Percentiles rank a stretch among this genome's conserved stretches.
Conservation (phyloP, 2,329 filamentous ascomycete genomes). For the Passalora sequoiae region DNA sequence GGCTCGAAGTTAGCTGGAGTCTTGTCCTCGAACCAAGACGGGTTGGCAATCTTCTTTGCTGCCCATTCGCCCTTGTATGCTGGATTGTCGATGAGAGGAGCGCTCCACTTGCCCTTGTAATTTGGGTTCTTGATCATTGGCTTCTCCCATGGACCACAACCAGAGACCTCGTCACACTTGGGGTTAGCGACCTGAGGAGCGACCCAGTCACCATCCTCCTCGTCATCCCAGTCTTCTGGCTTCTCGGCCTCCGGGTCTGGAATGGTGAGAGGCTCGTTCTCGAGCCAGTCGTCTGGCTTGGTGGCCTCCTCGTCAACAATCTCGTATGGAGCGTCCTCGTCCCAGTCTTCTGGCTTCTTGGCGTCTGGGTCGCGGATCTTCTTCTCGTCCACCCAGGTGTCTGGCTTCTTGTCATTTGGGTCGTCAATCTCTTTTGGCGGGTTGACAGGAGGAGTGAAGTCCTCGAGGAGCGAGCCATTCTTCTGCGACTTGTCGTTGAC, state of each 20-base stretch:
- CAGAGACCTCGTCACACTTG: slow-evolving; percentile 88
- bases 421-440: slow-evolving; percentile 93
- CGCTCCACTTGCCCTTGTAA: slow-evolving; percentile 99
- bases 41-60: slow-evolving; percentile 95
- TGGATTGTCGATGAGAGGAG: slow-evolving; percentile 92
- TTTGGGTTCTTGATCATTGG: slow-evolving; percentile 90
- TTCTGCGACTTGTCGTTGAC: slow-evolving; percentile 86
- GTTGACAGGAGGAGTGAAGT: slow-evolving; percentile 92
- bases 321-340: slow-evolving; percentile 96
- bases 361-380: slow-evolving; percentile 89
- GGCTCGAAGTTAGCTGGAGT: slow-evolving; percentile 93
- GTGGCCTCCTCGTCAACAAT: slow-evolving; percentile 88
- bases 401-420: slow-evolving; percentile 85
- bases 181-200: slow-evolving; percentile 87
- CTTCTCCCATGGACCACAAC: slow-evolving; percentile 87
- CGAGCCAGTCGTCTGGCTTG: slow-evolving; percentile 94
- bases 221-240: slow-evolving; percentile 98
- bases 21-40: slow-evolving; percentile 95
- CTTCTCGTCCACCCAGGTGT: slow-evolving; percentile 90
- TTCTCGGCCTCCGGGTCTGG: slow-evolving; percentile 93
- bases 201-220: slow-evolving; percentile 98
- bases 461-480: slow-evolving; percentile 85
- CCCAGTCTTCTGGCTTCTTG: slow-evolving; percentile 96
- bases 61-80: slow-evolving; percentile 95
- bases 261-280: slow-evolving; percentile 74